These are phyloP conservation scores for Suillus variegatus DNA, from an alignment of 768 basidiomycete genomes.

Conservation along the genomic window DNA sequence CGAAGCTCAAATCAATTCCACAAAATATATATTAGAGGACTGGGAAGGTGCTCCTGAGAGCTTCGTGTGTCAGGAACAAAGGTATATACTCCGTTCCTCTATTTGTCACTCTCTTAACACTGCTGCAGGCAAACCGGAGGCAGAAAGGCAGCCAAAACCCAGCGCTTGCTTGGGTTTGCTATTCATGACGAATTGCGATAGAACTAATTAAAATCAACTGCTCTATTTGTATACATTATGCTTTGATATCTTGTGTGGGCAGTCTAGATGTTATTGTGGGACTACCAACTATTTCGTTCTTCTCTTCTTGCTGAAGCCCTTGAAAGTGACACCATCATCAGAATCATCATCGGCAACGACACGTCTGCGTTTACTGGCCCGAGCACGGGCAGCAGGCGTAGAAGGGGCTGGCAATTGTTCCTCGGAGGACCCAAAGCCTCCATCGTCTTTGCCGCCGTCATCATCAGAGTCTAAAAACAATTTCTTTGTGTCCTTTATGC, in stretches of 20 bases:
- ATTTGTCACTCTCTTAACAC: slow-evolving; percentile 5
- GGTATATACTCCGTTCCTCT: slow-evolving; percentile 41
- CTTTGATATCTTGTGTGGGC: background rate
- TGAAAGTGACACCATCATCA: slow-evolving; percentile 71
- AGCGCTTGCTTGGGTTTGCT: slow-evolving; percentile 80
- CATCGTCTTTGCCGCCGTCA: slow-evolving; percentile 26
- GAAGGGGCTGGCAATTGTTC: background rate
- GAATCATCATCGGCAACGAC: slow-evolving; percentile 64
- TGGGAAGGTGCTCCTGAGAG: slow-evolving; percentile 98
- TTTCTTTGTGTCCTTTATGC: slow-evolving; percentile 35
- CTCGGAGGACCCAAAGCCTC: background rate
- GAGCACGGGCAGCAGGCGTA: slow-evolving; percentile 11
- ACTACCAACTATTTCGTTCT: slow-evolving; percentile 11
- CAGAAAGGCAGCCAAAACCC: slow-evolving; percentile 86
- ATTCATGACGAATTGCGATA: slow-evolving; percentile 67
- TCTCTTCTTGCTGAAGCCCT: slow-evolving; percentile 50
- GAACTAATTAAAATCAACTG: slow-evolving; percentile 6
- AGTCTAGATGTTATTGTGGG: background rate
- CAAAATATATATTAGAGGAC: slow-evolving; percentile 86
- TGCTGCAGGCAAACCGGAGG: slow-evolving; percentile 75
- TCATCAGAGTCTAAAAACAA: slow-evolving; percentile 58
- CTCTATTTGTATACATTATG: slow-evolving; percentile 9
- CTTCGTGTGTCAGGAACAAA: slow-evolving; percentile 97
- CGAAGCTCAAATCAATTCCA: slow-evolving; percentile 41
- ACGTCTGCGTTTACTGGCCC: slow-evolving; percentile 28